Conservation (phyloP, 2,329 filamentous ascomycete genomes). For the Xylariaceae sp. region DNA sequence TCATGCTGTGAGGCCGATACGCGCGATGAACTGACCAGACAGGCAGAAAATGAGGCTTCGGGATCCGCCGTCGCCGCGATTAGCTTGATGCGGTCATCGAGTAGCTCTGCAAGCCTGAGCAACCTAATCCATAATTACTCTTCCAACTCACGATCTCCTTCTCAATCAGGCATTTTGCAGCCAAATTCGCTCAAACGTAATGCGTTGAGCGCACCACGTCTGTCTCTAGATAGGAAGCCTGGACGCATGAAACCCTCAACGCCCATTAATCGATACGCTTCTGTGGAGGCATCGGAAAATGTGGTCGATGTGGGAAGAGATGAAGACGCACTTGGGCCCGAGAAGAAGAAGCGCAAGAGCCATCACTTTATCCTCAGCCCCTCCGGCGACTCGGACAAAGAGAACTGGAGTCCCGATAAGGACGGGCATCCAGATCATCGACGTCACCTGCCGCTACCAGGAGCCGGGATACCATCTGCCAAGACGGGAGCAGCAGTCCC, state of each 20-base stretch:
- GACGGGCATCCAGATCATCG: slow-evolving; percentile 35
- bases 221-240: slow-evolving; percentile 49
- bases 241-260: slow-evolving; percentile 47
- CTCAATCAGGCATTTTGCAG: slow-evolving; percentile 35
- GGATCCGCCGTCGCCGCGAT: slow-evolving; percentile 79
- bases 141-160: slow-evolving; percentile 4
- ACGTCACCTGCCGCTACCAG: slow-evolving; percentile 3
- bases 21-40: slow-evolving; percentile 71
- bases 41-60: slow-evolving; percentile 72
- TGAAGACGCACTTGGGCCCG: slow-evolving; percentile 19
- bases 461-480: slow-evolving; percentile 2
- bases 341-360: slow-evolving; percentile 35
- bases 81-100: slow-evolving; percentile 69
- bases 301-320: slow-evolving; percentile 25
- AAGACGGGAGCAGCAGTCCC: slow-evolving; percentile 10
- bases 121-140: slow-evolving; percentile 32
- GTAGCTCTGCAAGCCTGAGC: slow-evolving; percentile 42
- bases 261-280: slow-evolving; percentile 12
- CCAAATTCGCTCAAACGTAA: slow-evolving; percentile 63
- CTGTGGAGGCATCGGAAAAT: slow-evolving; percentile 20
- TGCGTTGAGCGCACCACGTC: slow-evolving; percentile 34
- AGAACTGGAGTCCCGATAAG: slow-evolving; percentile 70
- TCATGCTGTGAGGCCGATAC: slow-evolving; percentile 78
- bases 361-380: slow-evolving; percentile 39
- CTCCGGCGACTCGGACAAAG: slow-evolving; percentile 80